These are phyloP conservation scores for Mycena rebaudengoi DNA, from an alignment of 768 basidiomycete genomes.

Conservation along the genomic window DNA sequence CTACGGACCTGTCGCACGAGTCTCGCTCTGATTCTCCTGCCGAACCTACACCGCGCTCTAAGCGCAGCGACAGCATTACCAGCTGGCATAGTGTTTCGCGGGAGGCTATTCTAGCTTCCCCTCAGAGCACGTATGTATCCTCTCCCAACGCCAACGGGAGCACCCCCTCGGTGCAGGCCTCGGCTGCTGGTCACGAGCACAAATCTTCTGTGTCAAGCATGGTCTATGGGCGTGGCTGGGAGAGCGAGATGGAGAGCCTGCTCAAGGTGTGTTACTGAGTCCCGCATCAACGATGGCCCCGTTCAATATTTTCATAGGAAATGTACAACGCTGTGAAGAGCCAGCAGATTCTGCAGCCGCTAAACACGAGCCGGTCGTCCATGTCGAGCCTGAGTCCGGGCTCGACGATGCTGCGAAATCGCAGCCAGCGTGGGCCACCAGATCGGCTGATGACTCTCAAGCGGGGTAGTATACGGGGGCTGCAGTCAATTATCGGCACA, in stretches of 20 bases:
- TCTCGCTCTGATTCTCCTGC: no score
- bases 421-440: constrained; percentile 73
- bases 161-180: constrained; percentile 68
- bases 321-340: constrained; percentile 94
- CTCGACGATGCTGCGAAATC: constrained; percentile 63
- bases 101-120: constrained; percentile 60
- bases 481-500: constrained; percentile 78
- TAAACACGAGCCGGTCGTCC: constrained; percentile 62
- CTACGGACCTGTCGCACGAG: constrained; percentile 71
- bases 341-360: constrained; percentile 89
- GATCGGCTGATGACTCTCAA: constrained; percentile 84
- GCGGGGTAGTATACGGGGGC: constrained; percentile 89
- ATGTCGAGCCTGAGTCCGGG: constrained; percentile 68
- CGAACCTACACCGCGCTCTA: constrained; percentile 56
- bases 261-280: constrained; percentile 83
- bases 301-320: no score
- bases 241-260: constrained; percentile 83
- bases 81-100: constrained; percentile 85
- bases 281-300: no score
- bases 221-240: constrained; percentile 78
- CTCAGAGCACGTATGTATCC: constrained; percentile 36
- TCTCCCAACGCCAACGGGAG: constrained; percentile 60
- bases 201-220: constrained; percentile 37
- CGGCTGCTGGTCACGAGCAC: constrained; percentile 49
- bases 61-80: constrained; percentile 84